Evolutionary conservation across 1,284 basidiomycete species (phyloP), one percentile per base, ranked within the genome.

Genomic region (Rhodotorula sp.): DNA sequence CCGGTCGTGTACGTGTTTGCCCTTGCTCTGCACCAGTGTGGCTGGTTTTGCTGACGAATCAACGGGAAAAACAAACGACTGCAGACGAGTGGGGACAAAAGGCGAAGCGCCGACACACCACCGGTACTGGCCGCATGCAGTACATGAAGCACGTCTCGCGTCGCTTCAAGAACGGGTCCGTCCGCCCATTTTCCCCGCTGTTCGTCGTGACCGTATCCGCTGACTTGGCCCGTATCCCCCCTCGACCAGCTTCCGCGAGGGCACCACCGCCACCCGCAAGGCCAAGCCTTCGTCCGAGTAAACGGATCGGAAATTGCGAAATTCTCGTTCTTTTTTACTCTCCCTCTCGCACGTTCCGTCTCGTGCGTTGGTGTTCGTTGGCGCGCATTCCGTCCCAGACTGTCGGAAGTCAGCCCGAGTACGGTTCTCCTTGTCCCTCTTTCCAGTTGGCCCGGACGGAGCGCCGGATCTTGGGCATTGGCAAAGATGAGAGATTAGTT

Each of bases 61-160:
- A 34, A 21, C 5, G 6, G 34, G 23, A 48, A 12, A 7, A 20
- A 51, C 7, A 12, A 14, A 14, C 12, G 14, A 43, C 39, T 10
- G 34, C 69, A 76, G 75, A 89, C 85, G 91, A 98, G 85, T 99
- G 96, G 96, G 93, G 93, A 79, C 87, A 90, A 83, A 99, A 99
- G 89, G 96, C 95, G 72, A 97, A 98, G 89, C 90, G 96, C 85
- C 90, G 96, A 89, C 96, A 97, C 71, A 80, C 79, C 75, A 86
- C 95, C 77, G 96, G 96, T 79, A 95, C 96, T 79, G 96, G 96
- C 78, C 89, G 96, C 81, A 97, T 97, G 94, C 86, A 87, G 78
- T 89, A 95, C 88, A 88, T 99, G 84, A 97, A 95, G 88, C 83
- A 86, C 70, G 94, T 97, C 65, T 88, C 90, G 78, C 88, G 92